A percentile compares a stretch with the other conserved stretches of the same genome.
Evolutionary conservation across 139 green algal genomes (phyloP).

Genomic region (Ostreobium quekettii): DNA sequence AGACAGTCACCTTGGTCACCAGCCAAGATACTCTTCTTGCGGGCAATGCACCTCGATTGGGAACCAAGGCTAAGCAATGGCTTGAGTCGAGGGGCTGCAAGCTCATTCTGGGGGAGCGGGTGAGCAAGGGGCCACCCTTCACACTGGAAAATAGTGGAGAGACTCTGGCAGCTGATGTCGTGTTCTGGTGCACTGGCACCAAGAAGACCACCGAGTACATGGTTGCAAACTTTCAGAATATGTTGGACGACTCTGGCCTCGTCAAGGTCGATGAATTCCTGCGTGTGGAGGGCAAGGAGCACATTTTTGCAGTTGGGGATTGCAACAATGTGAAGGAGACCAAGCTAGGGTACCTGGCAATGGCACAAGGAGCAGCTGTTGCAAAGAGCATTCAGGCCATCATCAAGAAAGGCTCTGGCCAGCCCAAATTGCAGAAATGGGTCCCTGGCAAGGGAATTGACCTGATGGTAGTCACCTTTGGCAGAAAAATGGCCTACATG

Average conservation of each 20-base stretch:
- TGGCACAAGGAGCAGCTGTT: slow-evolving; percentile 9
- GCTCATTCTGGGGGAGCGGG: too few species aligned
- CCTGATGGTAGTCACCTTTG: too few species aligned
- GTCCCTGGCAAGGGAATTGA: too few species aligned
- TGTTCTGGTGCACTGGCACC: background rate
- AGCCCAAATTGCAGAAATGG: too few species aligned
- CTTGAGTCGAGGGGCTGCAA: background rate
- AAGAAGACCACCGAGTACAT: background rate
- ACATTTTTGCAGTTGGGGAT: slow-evolving; percentile 21
- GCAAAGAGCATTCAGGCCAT: slow-evolving; percentile 19
- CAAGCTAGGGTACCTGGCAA: slow-evolving; percentile 25
- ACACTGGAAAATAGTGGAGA: slow-evolving; percentile 8
- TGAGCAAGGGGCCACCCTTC: slow-evolving; percentile 3
- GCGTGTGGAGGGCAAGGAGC: slow-evolving; percentile 11
- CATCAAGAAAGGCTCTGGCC: too few species aligned
- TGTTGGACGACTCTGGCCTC: background rate
- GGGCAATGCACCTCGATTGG: background rate
- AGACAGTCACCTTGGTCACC: slow-evolving; percentile 17
- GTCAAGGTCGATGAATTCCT: slow-evolving; percentile 15
- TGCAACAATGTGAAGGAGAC: slow-evolving; percentile 17
- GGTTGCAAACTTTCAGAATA: too few species aligned
- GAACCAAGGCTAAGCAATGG: slow-evolving; percentile 2
- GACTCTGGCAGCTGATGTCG: background rate
- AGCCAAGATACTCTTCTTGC: slow-evolving; percentile 5
- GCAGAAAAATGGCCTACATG: too few species aligned